Evolutionary conservation across 2,329 filamentous ascomycete genomes (phyloP), one percentile per base, ranked within the genome.

Genomic region (Ustulina deusta): DNA sequence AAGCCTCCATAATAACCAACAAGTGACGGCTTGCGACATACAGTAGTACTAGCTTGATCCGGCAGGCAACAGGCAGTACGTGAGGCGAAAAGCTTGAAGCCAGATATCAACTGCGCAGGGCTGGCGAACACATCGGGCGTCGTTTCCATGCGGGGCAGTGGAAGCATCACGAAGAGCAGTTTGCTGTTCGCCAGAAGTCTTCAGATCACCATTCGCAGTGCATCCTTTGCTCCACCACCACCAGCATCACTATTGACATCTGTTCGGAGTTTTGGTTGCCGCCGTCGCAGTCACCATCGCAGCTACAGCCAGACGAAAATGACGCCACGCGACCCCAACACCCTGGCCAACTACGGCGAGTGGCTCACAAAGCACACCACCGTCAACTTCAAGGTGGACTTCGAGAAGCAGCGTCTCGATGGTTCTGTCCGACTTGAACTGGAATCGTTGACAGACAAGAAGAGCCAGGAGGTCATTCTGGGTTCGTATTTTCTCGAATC

Each of bases 311-410:
- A 68, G n/a, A 66, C 63, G 46, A 78, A 69, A 65, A 81, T 81
- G 74, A 74, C 78, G 34, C 74, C 84, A 58, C 88, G 93, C 76
- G 95, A 98, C 81, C 94, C 94, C 61, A 97, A 94, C 79, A 97
- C 96, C 29, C 83, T 96, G 66, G 92, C 93, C 78, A 98, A 98
- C 83, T 97, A 97, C 81, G 90, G 93, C 79, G 90, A 91, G 63
- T 97, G 93, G 90, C 85, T 88, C 69, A 97, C 93, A 20, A 90
- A 87, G 78, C 94, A 97, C 82, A 96, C 93, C 22, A 90, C 88
- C 22, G 92, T 93, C 65, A 89, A 92, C 79, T 89, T 97, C 76
- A 89, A 89, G 73, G 90, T 98, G 74, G 90, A 97, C 76, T 99
- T 98, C 79, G 87, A 91, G 68, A 85, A 89, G 77, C 92, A 93